Conservation (phyloP, 768 basidiomycete genomes). For the Kondoa malvinella region DNA sequence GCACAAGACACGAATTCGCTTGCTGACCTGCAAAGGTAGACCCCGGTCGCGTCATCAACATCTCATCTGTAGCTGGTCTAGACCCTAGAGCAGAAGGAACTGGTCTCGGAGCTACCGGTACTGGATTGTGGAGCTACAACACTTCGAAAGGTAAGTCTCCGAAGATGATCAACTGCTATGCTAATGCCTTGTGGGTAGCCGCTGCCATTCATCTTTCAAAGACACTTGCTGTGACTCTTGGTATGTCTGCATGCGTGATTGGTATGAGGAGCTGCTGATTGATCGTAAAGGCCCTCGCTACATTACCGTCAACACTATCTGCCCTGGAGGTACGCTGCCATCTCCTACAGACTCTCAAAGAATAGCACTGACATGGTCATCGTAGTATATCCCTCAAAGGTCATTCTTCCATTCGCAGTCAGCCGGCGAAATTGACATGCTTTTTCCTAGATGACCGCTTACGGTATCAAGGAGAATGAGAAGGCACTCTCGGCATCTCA, state of each 20-base stretch:
- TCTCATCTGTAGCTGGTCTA: conserved; percentile 15
- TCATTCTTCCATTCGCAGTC: too few relatives aligned
- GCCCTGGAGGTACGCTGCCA: conserved; percentile 17
- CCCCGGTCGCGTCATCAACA: conserved; percentile 20
- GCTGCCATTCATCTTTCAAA: conserved; percentile 17
- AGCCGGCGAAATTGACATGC: too few relatives aligned
- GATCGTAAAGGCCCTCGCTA: too few relatives aligned
- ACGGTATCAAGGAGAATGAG: conserved; percentile 13
- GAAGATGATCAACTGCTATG: not conserved
- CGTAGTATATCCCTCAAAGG: too few relatives aligned
- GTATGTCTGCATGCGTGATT: too few relatives aligned
- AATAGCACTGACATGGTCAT: not conserved
- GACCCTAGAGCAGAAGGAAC: conserved; percentile 17
- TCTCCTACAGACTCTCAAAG: not conserved
- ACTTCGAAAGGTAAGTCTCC: conserved; percentile 12
- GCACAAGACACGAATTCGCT: not conserved
- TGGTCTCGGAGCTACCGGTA: conserved; percentile 13
- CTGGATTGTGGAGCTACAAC: conserved; percentile 20
- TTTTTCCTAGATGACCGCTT: conserved; percentile 13
- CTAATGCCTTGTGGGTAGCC: not conserved
- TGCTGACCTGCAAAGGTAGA: conserved; percentile 8
- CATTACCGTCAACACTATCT: conserved; percentile 21
- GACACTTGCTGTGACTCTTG: conserved; percentile 13
- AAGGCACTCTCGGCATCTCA: conserved; percentile 6
- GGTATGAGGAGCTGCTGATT: too few relatives aligned